A percentile compares a stretch with the other conserved stretches of the same genome.
Evolutionary conservation across 306 rosid genomes (phyloP).

Genomic region (Castanea sativa): DNA sequence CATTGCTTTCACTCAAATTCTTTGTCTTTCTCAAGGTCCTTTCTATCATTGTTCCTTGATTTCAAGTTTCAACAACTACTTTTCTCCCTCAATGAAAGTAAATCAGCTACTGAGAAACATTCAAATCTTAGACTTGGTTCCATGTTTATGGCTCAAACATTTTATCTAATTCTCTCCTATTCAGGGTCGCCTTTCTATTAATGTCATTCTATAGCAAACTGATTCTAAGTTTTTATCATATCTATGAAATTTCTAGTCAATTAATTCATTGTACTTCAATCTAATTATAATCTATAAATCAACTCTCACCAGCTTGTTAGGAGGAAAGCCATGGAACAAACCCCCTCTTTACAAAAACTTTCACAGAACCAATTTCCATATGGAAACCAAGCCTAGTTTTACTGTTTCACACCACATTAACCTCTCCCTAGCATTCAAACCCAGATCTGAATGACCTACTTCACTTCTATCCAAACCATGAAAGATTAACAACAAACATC

Average conservation of each 20-base stretch:
- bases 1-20: neutral
- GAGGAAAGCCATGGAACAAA: neutral
- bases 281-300: neutral
- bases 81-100: neutral
- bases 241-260: conserved; percentile 5
- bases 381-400: neutral
- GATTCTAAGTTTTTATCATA: conserved; percentile 20
- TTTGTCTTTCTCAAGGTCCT: neutral
- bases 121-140: neutral
- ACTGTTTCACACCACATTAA: neutral
- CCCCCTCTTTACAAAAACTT: conserved; percentile 10
- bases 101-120: neutral
- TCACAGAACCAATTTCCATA: conserved; percentile 4
- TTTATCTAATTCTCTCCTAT: neutral
- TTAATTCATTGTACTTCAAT: neutral
- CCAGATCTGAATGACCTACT: conserved; percentile 34
- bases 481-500: conserved; percentile 4
- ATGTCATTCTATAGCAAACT: neutral
- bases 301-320: neutral
- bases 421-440: conserved; percentile 12
- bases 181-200: neutral
- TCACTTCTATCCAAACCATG: conserved; percentile 15
- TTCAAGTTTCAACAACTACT: neutral
- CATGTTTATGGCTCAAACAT: neutral
- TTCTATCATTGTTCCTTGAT: neutral